Evolutionary conservation across 2,329 filamentous ascomycete species (phyloP).

Genomic region (Sclerotinia subarctica): DNA sequence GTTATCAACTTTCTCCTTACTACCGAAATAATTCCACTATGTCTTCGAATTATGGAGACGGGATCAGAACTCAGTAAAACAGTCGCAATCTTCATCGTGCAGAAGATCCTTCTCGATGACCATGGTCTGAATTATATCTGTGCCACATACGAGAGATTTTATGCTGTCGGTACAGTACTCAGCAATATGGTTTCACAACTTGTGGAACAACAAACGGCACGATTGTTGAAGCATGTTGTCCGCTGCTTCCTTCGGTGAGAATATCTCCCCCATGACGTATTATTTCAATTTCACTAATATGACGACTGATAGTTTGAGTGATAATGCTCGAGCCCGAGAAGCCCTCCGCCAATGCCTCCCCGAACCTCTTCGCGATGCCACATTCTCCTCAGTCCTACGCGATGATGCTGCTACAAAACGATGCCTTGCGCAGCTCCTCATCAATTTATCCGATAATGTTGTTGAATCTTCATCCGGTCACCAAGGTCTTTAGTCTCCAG

Average conservation of each 20-base stretch:
- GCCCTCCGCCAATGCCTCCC: slow-evolving; percentile 93
- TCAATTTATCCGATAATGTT: slow-evolving; percentile 91
- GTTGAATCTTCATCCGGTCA: slow-evolving; percentile 43
- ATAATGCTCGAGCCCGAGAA: slow-evolving; percentile 93
- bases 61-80: slow-evolving; percentile 98
- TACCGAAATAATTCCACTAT: slow-evolving; percentile 96
- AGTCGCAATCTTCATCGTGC: slow-evolving; percentile 98
- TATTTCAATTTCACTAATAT: slow-evolving; percentile 19
- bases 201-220: slow-evolving; percentile 94
- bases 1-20: slow-evolving; percentile 99
- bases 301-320: slow-evolving; percentile 66
- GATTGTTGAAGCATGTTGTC: slow-evolving; percentile 95
- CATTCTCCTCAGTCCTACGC: slow-evolving; percentile 91
- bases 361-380: slow-evolving; percentile 96
- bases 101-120: slow-evolving; percentile 96
- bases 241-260: slow-evolving; percentile 89
- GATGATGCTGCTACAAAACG: slow-evolving; percentile 97
- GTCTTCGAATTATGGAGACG: slow-evolving; percentile 98
- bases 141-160: slow-evolving; percentile 97
- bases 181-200: slow-evolving; percentile 99
- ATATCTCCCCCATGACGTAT: not conserved
- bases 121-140: slow-evolving; percentile 97
- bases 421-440: slow-evolving; percentile 92
- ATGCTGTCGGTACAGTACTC: slow-evolving; percentile 92
- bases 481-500: slow-evolving; percentile 34